phyloP scores from a whole-genome alignment of 495 filamentous ascomycete species.

The Annulohypoxylon bovei region DNA sequence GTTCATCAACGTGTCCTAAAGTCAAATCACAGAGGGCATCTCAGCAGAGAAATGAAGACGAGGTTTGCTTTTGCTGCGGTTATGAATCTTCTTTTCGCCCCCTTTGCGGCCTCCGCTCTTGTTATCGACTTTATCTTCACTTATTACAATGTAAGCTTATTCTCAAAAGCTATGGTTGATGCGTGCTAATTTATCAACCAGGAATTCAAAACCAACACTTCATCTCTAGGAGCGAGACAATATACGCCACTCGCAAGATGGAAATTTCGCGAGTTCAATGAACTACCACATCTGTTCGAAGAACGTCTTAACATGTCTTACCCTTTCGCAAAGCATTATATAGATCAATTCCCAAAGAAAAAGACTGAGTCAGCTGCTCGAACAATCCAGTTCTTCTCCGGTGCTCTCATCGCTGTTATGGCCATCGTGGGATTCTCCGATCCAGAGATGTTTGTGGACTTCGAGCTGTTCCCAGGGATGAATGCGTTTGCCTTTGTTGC shows the following conservation, averaged over 20 bases:
- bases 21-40: slow-evolving; percentile 76
- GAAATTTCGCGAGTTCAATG: slow-evolving; percentile 99
- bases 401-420: slow-evolving; percentile 85
- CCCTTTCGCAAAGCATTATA: slow-evolving; percentile 88
- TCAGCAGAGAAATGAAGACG: slow-evolving; percentile 77
- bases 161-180: background rate
- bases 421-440: slow-evolving; percentile 83
- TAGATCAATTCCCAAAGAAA: slow-evolving; percentile 96
- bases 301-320: slow-evolving; percentile 93
- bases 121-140: slow-evolving; percentile 88
- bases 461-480: slow-evolving; percentile 80
- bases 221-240: slow-evolving; percentile 76
- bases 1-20: slow-evolving; percentile 84
- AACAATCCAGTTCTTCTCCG: slow-evolving; percentile 87
- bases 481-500: slow-evolving; percentile 50
- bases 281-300: slow-evolving; percentile 90
- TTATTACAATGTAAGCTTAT: slow-evolving; percentile 78
- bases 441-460: slow-evolving; percentile 87
- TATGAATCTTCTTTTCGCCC: slow-evolving; percentile 86
- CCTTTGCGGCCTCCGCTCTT: slow-evolving; percentile 83
- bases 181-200: slow-evolving; percentile 41
- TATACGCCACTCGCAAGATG: slow-evolving; percentile 95
- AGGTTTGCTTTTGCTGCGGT: slow-evolving; percentile 84
- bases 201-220: slow-evolving; percentile 94
- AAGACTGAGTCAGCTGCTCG: slow-evolving; percentile 84